Conservation (phyloP, 331 rosid species). For the Cydonia oblonga region DNA sequence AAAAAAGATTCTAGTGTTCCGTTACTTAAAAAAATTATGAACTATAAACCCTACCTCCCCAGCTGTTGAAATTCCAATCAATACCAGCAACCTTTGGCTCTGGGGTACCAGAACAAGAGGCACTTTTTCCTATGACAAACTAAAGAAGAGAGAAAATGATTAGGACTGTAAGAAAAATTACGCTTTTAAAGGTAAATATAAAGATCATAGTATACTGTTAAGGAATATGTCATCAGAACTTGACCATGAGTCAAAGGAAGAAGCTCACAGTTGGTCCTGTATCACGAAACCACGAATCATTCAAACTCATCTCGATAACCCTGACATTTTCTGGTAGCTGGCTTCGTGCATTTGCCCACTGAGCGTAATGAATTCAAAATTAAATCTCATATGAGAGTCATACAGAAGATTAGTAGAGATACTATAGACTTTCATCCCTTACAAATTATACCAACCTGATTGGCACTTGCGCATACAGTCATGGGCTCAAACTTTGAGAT, state of each 20-base stretch:
- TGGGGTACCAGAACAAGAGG: constrained; percentile 13
- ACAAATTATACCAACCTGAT: constrained; percentile 43
- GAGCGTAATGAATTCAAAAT: neutral
- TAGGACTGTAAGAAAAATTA: neutral
- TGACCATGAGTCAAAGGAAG: neutral
- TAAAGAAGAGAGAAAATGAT: neutral
- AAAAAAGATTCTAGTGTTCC: neutral
- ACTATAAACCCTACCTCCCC: constrained; percentile 64
- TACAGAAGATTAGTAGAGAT: neutral
- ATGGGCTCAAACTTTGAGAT: constrained; percentile 74
- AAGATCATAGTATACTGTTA: neutral
- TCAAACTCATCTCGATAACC: constrained; percentile 64
- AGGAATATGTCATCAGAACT: neutral
- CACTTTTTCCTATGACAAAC: constrained; percentile 59
- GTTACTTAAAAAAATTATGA: neutral
- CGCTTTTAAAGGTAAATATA: neutral
- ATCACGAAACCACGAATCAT: constrained; percentile 91
- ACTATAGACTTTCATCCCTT: neutral
- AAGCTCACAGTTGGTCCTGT: constrained; percentile 72
- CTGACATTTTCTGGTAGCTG: constrained; percentile 54
- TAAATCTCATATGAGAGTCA: neutral
- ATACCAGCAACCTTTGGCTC: constrained; percentile 57
- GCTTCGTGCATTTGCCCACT: constrained; percentile 77
- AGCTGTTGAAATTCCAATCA: constrained; percentile 84
- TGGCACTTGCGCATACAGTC: constrained; percentile 57